phyloP scores from a whole-genome alignment of 495 filamentous ascomycete genomes.

The Delitschia confertaspora region DNA sequence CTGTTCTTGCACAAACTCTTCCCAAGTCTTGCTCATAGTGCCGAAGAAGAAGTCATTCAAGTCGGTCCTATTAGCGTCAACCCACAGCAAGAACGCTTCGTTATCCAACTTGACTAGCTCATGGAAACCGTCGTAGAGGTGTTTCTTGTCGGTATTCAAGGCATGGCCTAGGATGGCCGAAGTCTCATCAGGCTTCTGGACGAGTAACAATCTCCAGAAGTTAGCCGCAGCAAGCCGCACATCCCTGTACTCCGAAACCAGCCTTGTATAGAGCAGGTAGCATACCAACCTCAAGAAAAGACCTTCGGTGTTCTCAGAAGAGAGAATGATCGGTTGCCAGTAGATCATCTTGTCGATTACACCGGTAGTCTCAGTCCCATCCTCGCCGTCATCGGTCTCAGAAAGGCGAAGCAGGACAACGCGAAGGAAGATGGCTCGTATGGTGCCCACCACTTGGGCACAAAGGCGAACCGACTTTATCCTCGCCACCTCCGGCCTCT shows the following conservation, averaged over 20 bases:
- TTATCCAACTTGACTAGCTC: constrained; percentile 82
- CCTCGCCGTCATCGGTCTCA: constrained; percentile 60
- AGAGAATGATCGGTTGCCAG: constrained; percentile 89
- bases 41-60: constrained; percentile 73
- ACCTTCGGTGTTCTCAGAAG: constrained; percentile 61
- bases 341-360: constrained; percentile 81
- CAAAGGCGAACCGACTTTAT: constrained; percentile 85
- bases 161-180: constrained; percentile 60
- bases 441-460: constrained; percentile 62
- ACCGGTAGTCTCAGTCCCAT: constrained; percentile 48
- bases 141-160: constrained; percentile 56
- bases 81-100: constrained; percentile 74
- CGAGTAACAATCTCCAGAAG: constrained; percentile 81
- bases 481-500: constrained; percentile 69
- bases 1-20: constrained; percentile 69
- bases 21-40: constrained; percentile 70
- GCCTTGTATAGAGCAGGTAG: constrained; percentile 78
- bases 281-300: constrained; percentile 74
- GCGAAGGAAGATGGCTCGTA: constrained; percentile 65
- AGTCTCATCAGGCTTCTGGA: constrained; percentile 86
- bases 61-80: constrained; percentile 73
- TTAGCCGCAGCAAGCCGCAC: constrained; percentile 73
- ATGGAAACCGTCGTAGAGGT: constrained; percentile 69
- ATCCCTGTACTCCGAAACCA: constrained; percentile 53
- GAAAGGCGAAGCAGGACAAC: constrained; percentile 73